phyloP scores from a whole-genome alignment of 257 asterid species.

The Plantago ovata region DNA sequence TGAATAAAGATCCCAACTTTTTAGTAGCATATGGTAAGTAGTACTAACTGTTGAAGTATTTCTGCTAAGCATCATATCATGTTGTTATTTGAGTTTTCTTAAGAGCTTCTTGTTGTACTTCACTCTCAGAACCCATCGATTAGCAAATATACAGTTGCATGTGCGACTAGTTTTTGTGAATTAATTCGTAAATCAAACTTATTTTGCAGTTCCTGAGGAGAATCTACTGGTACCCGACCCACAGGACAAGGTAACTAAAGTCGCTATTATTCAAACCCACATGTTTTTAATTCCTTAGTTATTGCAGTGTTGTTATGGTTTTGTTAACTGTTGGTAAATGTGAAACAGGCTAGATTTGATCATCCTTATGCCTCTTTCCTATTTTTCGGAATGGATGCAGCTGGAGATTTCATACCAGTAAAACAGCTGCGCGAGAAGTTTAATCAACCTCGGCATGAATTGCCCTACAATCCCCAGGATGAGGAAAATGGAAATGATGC shows the following conservation, averaged over 20 bases:
- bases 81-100: not conserved
- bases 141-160: not conserved
- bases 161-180: not conserved
- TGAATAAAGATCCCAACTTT: slow-evolving; percentile 68
- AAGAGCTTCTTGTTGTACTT: not conserved
- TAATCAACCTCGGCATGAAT: slow-evolving; percentile 77
- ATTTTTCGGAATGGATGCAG: slow-evolving; percentile 80
- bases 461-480: slow-evolving; percentile 55
- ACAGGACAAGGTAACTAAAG: slow-evolving; percentile 52
- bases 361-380: slow-evolving; percentile 88
- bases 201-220: slow-evolving; percentile 85
- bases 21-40: slow-evolving; percentile 85
- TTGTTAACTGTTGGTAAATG: slow-evolving; percentile 3
- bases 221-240: slow-evolving; percentile 51
- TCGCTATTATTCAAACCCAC: slow-evolving; percentile 8
- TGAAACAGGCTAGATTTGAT: slow-evolving; percentile 66
- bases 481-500: slow-evolving; percentile 42
- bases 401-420: slow-evolving; percentile 90
- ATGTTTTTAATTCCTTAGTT: slow-evolving; percentile 4
- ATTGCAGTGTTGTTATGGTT: slow-evolving; percentile 14
- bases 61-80: not conserved
- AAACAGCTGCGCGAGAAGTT: slow-evolving; percentile 91
- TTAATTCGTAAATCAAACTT: slow-evolving; percentile 9
- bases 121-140: not conserved
- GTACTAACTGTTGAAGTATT: not conserved